Base-by-base conservation (phyloP, 139 green algal species). In the Closterium sp. region DNA sequence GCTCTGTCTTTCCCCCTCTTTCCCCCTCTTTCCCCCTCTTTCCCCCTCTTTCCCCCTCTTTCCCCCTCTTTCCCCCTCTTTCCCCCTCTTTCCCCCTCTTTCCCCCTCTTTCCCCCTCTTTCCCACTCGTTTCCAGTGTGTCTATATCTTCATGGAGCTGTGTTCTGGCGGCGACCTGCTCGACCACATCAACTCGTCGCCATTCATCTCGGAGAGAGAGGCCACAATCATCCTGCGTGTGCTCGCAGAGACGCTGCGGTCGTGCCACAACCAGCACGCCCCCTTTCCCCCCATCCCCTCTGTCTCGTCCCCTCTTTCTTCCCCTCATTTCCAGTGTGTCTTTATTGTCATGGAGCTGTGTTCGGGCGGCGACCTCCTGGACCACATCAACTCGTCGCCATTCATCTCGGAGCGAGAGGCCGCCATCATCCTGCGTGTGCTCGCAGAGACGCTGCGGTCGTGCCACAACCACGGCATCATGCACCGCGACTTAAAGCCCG, bases 91-190 rank as follows among this genome's bases (percentile, higher is more conserved):
- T 70, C 50, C 50, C 50, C 50, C 1, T 21, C 42, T 24, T 70
- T 10, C 17, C 50, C 10, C 62, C 62, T 79, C 9, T 13, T 79
- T 27, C 62, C 62, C 19, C 5, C 62, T 79, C 62, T 21, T 13
- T 13, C 62, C 62, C 62, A 22, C 62, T 4, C 19, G 5, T 7
- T 13, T 62, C 17, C 62, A 79, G 62, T 79, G 62, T 27, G 88
- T 96, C 1, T 91, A 95, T 85, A 90, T 96, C 73, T 90, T 97
- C 38, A 97, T 98, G 97, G 97, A 98, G 94, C 93, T 99, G 10
- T 98, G 97, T 94, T 95, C 93, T 7, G 98, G 98, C 21, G 98
- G 98, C 0, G 98, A 99, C 95, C 96, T 99, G 19, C 99, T 99
- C 95, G 98, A 99, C 93, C 90, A 96, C 50, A 99, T 99, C 88